Evolutionary conservation across 2,329 filamentous ascomycete genomes (phyloP), one percentile per base, ranked within the genome.

Genomic region (Pseudocercospora pini-densiflorae): DNA sequence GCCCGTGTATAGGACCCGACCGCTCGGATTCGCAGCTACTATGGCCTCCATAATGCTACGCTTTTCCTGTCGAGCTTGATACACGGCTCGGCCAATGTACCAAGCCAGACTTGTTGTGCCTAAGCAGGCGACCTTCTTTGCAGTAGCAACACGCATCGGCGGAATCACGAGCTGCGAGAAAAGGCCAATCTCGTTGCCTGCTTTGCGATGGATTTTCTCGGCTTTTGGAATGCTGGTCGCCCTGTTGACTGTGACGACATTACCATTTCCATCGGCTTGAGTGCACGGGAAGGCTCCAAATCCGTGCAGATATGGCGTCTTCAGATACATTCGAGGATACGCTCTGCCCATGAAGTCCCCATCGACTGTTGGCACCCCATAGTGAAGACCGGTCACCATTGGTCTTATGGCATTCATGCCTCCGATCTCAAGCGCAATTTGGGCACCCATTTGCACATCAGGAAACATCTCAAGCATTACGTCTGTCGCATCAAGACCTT

Each of bases 201-300:
- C 59, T 31, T 61, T 61, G 14, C 59, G 36, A 29, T 61, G 59
- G n/a, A 61, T 61, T 19, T 51, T 61, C 43, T 61, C 59, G 6
- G 59, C 59, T 43, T 61, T 61, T 1, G 59, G 27, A 36, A 61
- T 61, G 19, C 59, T 61, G 21, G 24, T 53, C 7, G 59, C 59
- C 31, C 36, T 53, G 31, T 61, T 51, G 8, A 61, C 59, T 7
- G 59, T 61, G 24, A 61, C 59, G 45, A 61, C 47, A 16, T 61
- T 54, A 8, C 59, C 59, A 29, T 61, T 61, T 40, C 59, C 59
- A 33, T 61, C 43, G 6, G 59, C 59, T 12, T 61, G 59, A 3
- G 59, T 61, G 59, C 59, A 61, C 24, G 59, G 59, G 27, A 61
- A 61, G 16, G 59, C 59, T 24, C 59, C 43, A 24, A 61, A 61